Base-by-base conservation (phyloP, 208 protist genomes). In the Acanthamoeba polyphaga region DNA sequence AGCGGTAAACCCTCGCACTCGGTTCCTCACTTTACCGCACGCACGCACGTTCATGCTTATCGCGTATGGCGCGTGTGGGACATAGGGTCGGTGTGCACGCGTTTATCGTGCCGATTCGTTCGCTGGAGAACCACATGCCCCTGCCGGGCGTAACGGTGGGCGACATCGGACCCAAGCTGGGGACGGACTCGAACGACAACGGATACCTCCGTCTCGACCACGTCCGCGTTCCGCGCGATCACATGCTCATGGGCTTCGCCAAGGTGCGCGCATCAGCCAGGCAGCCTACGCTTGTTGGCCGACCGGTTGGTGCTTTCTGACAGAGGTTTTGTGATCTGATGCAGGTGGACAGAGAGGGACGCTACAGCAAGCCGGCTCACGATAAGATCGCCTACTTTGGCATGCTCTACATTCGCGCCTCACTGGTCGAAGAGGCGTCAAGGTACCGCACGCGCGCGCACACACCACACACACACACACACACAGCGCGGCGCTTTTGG, bases 131-230 rank as follows among this genome's bases (percentile, higher is more conserved):
- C 17, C 94, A 95, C 49, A 51, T 72, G 62, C 94, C 84, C 15
- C 27, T 96, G 8, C 90, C 92, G 32, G 96, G 96, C n/a, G 70
- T 98, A 8, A 87, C 82, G 15, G 51, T 97, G 1, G 95, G 95
- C 17, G 97, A 98, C 82, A 96, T 90, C 78, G 97, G 97, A 12
- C 94, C 85, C 46, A 98, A 98, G 85, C 19, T 97, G 19, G 96
- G 96, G 4, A 80, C 78, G 7, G 51, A 97, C 66, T 82, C 90
- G 62, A 95, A 95, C 78, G 97, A 98, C 87, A 98, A 97, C 82
- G 97, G 97, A 38, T 97, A 82, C 27, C 27, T 97, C 12, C 55
- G 43, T 9, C 96, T 97, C 49, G 60, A 96, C 60, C 22, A 95
- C 17, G 96, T 97, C 9, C 80, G 94, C 49, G 96, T 97, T 6